A percentile compares a stretch with the other conserved stretches of the same genome.
These are phyloP conservation scores for Colletotrichum sp. DNA, from an alignment of 2,329 filamentous ascomycete species.

Conservation along the genomic window DNA sequence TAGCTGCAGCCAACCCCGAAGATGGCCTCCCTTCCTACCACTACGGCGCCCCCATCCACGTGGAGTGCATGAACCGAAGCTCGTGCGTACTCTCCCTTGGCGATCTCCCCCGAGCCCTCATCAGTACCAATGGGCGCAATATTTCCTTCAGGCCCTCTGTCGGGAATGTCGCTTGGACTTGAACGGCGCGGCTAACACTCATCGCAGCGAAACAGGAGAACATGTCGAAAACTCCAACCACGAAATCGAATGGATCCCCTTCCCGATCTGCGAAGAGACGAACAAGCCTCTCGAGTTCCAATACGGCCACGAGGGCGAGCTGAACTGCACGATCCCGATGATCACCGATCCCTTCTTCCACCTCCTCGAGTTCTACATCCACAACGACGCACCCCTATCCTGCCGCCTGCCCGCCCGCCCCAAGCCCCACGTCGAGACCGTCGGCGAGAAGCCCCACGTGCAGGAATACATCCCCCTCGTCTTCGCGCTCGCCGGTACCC, in stretches of 20 bases:
- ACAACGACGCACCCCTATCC: slow-evolving; percentile 90
- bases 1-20: slow-evolving; percentile 37
- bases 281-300: slow-evolving; percentile 79
- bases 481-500: slow-evolving; percentile 85
- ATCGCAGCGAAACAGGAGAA: slow-evolving; percentile 79
- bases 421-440: slow-evolving; percentile 55
- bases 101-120: neutral
- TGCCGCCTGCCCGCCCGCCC: slow-evolving; percentile 89
- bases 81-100: slow-evolving; percentile 56
- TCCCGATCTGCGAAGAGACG: slow-evolving; percentile 90
- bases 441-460: slow-evolving; percentile 54
- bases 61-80: slow-evolving; percentile 77
- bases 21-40: slow-evolving; percentile 64
- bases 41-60: slow-evolving; percentile 70
- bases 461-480: slow-evolving; percentile 81
- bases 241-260: slow-evolving; percentile 90
- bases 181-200: neutral
- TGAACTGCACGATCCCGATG: slow-evolving; percentile 83
- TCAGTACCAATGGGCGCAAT: neutral
- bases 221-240: slow-evolving; percentile 83
- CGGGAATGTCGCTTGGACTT: neutral
- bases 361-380: slow-evolving; percentile 95
- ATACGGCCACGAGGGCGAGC: slow-evolving; percentile 82
- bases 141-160: neutral
- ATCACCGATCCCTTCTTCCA: slow-evolving; percentile 84